A percentile compares a stretch with the other conserved stretches of the same genome.
These are phyloP conservation scores for Ogataea trehaloabstinens DNA, from an alignment of 805 yeast genomes.

Conservation along the genomic window DNA sequence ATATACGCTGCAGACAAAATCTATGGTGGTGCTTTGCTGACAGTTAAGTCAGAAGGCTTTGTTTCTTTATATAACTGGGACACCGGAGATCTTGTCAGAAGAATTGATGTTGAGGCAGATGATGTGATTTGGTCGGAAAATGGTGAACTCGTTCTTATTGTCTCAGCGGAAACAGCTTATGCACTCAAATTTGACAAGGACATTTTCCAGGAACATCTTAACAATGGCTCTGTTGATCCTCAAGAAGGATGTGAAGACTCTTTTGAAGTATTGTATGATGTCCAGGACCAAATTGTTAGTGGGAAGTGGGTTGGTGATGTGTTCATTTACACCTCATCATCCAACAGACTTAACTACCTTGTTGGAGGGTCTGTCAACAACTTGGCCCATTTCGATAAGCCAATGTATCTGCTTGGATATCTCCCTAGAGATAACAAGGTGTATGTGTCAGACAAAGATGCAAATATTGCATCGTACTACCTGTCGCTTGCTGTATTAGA, in stretches of 20 bases:
- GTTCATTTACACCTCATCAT: conserved; percentile 81
- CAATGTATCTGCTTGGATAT: conserved; percentile 84
- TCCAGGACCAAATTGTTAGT: conserved; percentile 75
- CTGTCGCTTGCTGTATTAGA: conserved; percentile 85
- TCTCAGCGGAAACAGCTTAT: conserved; percentile 70
- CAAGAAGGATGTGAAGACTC: conserved; percentile 90
- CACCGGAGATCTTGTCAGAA: conserved; percentile 74
- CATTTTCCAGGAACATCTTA: conserved; percentile 59
- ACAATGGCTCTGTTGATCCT: conserved; percentile 55
- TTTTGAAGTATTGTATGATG: conserved; percentile 80
- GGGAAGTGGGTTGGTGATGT: conserved; percentile 99
- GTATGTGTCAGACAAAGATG: conserved; percentile 87
- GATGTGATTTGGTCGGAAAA: conserved; percentile 91
- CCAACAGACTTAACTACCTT: conserved; percentile 87
- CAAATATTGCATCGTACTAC: conserved; percentile 76
- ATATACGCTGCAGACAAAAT: conserved; percentile 75
- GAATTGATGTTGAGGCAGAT: conserved; percentile 82
- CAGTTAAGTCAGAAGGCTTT: conserved; percentile 80
- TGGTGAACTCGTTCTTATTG: conserved; percentile 82
- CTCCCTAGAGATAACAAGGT: conserved; percentile 86
- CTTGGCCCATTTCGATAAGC: conserved; percentile 88
- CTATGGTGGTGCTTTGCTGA: conserved; percentile 85
- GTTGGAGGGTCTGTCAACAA: conserved; percentile 94
- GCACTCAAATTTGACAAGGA: conserved; percentile 74
- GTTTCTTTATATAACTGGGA: conserved; percentile 95